Evolutionary conservation across 805 yeast genomes (phyloP), one percentile per base, ranked within the genome.

Genomic region (Yarrowia sp.): DNA sequence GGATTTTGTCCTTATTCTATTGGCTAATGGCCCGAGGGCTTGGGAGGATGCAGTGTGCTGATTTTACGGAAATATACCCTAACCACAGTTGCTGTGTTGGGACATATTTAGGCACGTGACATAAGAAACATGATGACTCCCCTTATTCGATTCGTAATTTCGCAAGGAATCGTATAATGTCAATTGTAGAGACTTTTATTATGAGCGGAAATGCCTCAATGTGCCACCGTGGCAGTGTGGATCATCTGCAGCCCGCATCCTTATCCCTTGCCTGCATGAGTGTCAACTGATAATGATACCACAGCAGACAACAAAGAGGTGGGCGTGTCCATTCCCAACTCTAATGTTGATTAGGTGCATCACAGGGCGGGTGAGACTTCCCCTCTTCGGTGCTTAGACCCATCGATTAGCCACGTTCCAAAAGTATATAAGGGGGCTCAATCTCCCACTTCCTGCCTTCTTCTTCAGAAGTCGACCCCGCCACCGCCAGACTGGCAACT

Each of bases 1-100:
- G 54, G 61, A 54, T 54, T 54, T 54, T 54, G 61, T 54, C 61
- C 61, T 36, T 38, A 36, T 54, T 54, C 61, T 54, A 54, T 54
- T 54, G 61, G 61, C 61, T 54, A 36, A 54, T 35, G 61, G 33
- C 61, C 46, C 46, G 61, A 38, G 61, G 46, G 46, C 61, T 38
- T 54, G 61, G 61, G 61, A 54, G 61, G 46, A 36, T 26, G 46
- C 44, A 54, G 35, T 12, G 33, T 32, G 9, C 19, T 7, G 41
- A 19, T 32, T 49, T 24, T 38, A 5, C 5, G 33, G 61, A 11
- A 24, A 6, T 16, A 3, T 17, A 36, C 33, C 61, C 61, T 54
- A 54, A 54, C 46, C 61, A 14, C 26, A 7, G 1, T 33, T 14
- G 1, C 41, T 14, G 17, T 10, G 9, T 35, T 33, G 41, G 58